Base-by-base conservation (phyloP, 176 grass and related monocot species). In the Phragmites australis region DNA sequence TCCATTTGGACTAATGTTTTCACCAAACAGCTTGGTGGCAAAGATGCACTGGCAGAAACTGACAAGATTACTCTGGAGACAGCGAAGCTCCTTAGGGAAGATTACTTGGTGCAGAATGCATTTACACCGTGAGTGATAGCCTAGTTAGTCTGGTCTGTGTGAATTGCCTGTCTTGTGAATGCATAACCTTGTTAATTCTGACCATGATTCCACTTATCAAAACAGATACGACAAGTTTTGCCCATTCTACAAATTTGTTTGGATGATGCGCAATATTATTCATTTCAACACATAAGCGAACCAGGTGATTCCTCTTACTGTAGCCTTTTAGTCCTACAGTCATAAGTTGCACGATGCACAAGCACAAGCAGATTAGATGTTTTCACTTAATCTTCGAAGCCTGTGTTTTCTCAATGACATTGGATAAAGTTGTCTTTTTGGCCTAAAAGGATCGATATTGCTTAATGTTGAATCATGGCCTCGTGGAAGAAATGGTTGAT, bases 181-280 rank as follows among this genome's bases (percentile, higher is more conserved):
- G 45, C n/a, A 23, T 31, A 68, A 44, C 39, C 37, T 27, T 65
- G 9, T 46, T 72, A 54, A 12, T 64, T 74, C 49, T 80, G 11
- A 74, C 5, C 22, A 15, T 65, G 49, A 16, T 57, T 29, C 17
- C 73, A 22, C 42, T 47, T 68, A 63, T 63, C 81, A 34, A 60
- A 21, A 81, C 65, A 97, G 93, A 84, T 97, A 97, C 48, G 93
- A 97, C 74, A 97, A 97, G 55, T 97, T 80, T 32, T 97, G 93
- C 47, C 90, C 93, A 52, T 97, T 97, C 88, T 97, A 97, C 81
- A 97, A 97, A 87, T 97, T 90, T 10, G 90, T 97, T 65, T 97
- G 93, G 93, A 97, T 97, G 93, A 91, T 97, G 90, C 86, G 93
- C 48, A 97, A 97, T 69, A 97, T 97, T 80, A 91, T 93, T 68